Evolutionary conservation across 2,329 filamentous ascomycete species (phyloP), one percentile per base, ranked within the genome.

Genomic region (Ceratocystis huliohia): DNA sequence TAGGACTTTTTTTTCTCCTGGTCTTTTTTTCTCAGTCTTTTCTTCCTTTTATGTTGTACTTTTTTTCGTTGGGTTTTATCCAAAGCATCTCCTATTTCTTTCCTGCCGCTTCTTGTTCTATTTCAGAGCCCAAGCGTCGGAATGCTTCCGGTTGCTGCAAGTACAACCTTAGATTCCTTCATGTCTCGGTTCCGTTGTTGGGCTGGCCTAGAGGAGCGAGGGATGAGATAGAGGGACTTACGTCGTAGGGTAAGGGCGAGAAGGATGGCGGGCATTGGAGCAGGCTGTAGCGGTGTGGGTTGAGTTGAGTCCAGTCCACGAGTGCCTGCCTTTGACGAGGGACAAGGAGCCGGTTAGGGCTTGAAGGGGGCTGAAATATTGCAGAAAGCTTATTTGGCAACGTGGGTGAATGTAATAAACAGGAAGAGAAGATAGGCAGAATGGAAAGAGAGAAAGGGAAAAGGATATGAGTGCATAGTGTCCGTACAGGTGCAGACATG

Each of bases 181-280:
- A 33, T 59, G 53, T 59, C 53, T 30, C 10, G 53, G 53, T 59
- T 59, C 53, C 53, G 53, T 30, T 59, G 25, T 59, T 59, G 28
- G 53, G 28, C 28, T 59, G 28, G 25, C 53, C 5, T 59, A 30
- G 33, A 25, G 17, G n/a, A 59, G 28, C n/a, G 33, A 59, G 53
- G 15, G 53, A 57, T 13, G 17, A 56, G 22, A 17, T 20, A 59
- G 33, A 25, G 48, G 48, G 48, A 33, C 28, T 33, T 59, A 5
- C 53, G 25, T 59, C 28, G 53, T 59, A 25, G 53, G 22, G 50
- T 56, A 15, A 15, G 28, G 48, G 15, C 28, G 25, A 15, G 20
- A 25, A 25, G 13, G 50, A 37, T 59, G 28, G 8, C 25, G 17
- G 22, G 25, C 53, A 59, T 25, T 10, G 22, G 17, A 33, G 28